Evolutionary conservation across 176 grass and related monocot species (phyloP), one percentile per base, ranked within the genome.

Genomic region (Miscanthus lutarioriparius): DNA sequence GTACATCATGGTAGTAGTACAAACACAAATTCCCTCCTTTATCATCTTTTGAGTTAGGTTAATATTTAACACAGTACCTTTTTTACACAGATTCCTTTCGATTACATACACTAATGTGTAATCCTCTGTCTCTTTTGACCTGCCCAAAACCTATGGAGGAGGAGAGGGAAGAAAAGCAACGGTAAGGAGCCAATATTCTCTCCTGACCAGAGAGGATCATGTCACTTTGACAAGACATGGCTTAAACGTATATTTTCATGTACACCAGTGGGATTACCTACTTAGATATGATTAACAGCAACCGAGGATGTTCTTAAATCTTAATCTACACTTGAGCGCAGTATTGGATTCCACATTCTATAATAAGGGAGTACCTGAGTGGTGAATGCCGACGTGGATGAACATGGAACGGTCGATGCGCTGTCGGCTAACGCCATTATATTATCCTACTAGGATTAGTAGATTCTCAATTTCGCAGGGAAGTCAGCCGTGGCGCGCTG

Each of bases 91-190:
- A 80, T 89, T 80, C 48, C 48, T 25, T 7, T 39, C 17, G 9
- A 64, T 81, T 51, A 32, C n/a, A 14, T 71, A 79, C 32, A 58
- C n/a, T 70, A 68, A 76, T 53, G 58, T 62, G 4, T 12, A 62
- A 25, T 41, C 30, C 23, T 33, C 33, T 17, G 10, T 14, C 4
- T 41, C 2, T 6, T 33, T 85, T 85, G 78, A 82, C 71, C 48
- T 14, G 53, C 53, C 26, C 32, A 72, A n/a, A 63, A 14, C 9
- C 15, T 2, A 5, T 9, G 53, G 19, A 28, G 12, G 6, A 70
- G 75, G 37, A 76, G 63, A 85, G 77, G 63, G 71, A 85, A 1
- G 19, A 15, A 86, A 89, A 86, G 78, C 72, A 89, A n/a, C 7
- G 88, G 88, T 6, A 70, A 77, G 7, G 51, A 86, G 23, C 0